phyloP scores from a whole-genome alignment of 495 filamentous ascomycete genomes.

The Polyplosphaeria fusca region DNA sequence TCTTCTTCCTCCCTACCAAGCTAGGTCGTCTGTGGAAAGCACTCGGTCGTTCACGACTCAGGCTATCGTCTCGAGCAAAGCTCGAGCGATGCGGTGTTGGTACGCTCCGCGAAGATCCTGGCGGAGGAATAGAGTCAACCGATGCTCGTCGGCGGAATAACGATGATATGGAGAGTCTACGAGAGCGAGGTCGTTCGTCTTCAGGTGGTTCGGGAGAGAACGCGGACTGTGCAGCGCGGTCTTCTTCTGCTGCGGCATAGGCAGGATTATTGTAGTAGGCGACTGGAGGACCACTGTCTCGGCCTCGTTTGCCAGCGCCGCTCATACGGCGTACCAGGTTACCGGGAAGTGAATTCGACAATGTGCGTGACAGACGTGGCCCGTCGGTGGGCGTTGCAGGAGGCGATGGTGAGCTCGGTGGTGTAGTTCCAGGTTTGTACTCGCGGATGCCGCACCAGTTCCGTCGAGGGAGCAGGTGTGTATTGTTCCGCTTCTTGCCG shows the following conservation, averaged over 20 bases:
- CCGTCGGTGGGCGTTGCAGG: constrained; percentile 7
- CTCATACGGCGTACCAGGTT: constrained; percentile 36
- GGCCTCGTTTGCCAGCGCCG: constrained; percentile 11
- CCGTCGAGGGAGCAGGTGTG: constrained; percentile 78
- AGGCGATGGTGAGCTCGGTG: constrained; percentile 53
- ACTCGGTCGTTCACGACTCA: constrained; percentile 40
- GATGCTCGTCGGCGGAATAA: constrained; percentile 25
- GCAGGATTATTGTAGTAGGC: constrained; percentile 33
- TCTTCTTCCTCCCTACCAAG: constrained; percentile 59
- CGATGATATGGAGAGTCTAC: constrained; percentile 24
- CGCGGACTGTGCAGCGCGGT: constrained; percentile 8
- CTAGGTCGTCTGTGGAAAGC: constrained; percentile 72
- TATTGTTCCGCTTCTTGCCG: constrained; percentile 85
- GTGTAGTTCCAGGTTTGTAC: constrained; percentile 74
- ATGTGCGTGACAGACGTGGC: constrained; percentile 16
- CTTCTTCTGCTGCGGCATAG: constrained; percentile 21
- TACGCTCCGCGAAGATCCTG: constrained; percentile 16
- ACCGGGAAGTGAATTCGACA: constrained; percentile 30
- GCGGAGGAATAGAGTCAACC: constrained; percentile 8
- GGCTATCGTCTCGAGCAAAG: neutral
- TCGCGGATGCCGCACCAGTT: constrained; percentile 89
- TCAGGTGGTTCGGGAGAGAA: constrained; percentile 25
- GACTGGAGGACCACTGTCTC: constrained; percentile 19
- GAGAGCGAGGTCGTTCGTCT: constrained; percentile 17
- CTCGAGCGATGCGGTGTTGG: neutral